Percentiles rank a stretch among this genome's conserved stretches.
phyloP scores from a whole-genome alignment of 2,329 filamentous ascomycete genomes.

The Lasiodiplodia citricola region DNA sequence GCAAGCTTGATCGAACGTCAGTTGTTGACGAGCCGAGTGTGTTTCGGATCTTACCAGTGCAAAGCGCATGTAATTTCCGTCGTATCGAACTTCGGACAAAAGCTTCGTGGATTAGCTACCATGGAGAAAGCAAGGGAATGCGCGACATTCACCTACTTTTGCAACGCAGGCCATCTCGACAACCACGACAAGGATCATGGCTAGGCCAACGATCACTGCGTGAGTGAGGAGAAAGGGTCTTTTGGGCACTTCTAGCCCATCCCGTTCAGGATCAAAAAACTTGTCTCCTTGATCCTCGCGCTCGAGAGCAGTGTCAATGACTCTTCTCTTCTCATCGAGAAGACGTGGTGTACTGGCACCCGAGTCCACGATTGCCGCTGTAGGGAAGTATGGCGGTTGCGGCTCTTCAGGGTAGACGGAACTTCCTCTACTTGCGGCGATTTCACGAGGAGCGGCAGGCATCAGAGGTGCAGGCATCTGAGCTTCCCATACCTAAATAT shows the following conservation, averaged over 20 bases:
- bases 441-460: not conserved
- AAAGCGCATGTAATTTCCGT: slow-evolving; percentile 46
- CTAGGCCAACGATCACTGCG: slow-evolving; percentile 32
- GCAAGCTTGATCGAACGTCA: slow-evolving; percentile 39
- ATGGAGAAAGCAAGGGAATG: not conserved
- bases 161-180: slow-evolving; percentile 40
- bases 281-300: slow-evolving; percentile 36
- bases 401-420: not conserved
- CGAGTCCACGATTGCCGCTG: not conserved
- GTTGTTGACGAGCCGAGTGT: not conserved
- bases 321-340: slow-evolving; percentile 37
- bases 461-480: slow-evolving; percentile 29
- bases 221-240: slow-evolving; percentile 33
- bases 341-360: not conserved
- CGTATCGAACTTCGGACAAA: slow-evolving; percentile 47
- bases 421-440: not conserved
- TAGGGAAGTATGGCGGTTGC: not conserved
- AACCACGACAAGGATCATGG: slow-evolving; percentile 37
- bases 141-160: slow-evolving; percentile 30
- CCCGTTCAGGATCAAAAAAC: slow-evolving; percentile 35
- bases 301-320: slow-evolving; percentile 34
- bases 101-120: not conserved
- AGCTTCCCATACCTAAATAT: slow-evolving; percentile 32
- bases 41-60: slow-evolving; percentile 39
- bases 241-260: slow-evolving; percentile 32